phyloP scores from a whole-genome alignment of 345 rosid species.

The Citrus sp. region DNA sequence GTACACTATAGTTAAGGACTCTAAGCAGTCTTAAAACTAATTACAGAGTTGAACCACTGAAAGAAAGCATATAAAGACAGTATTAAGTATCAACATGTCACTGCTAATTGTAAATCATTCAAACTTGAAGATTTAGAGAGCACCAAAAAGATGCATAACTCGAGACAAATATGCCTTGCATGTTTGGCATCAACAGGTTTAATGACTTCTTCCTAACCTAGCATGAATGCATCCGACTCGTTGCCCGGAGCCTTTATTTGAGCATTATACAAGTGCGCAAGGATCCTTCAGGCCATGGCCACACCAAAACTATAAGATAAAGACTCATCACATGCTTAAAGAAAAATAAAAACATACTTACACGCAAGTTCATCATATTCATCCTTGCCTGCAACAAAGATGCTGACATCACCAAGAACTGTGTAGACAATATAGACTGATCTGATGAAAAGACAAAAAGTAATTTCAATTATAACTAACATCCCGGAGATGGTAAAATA shows the following conservation, averaged over 20 bases:
- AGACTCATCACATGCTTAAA: background rate
- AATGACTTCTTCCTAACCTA: background rate
- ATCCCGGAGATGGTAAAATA: background rate
- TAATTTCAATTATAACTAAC: background rate
- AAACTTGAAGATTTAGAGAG: background rate
- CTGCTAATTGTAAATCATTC: background rate
- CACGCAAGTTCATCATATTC: constrained; percentile 98
- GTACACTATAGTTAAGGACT: background rate
- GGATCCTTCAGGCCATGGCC: too few species aligned
- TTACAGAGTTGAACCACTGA: constrained; percentile 1
- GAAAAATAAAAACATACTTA: constrained; percentile 35
- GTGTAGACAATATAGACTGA: constrained; percentile 93
- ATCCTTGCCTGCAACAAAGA: constrained; percentile 91
- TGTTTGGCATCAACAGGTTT: constrained; percentile 1
- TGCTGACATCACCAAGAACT: constrained; percentile 89
- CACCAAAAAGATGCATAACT: constrained; percentile 3
- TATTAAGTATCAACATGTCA: background rate
- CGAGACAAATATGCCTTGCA: background rate
- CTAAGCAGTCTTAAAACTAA: background rate
- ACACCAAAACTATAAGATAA: too few species aligned
- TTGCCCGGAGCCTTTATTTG: too few species aligned
- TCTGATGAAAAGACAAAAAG: constrained; percentile 36
- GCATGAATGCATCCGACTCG: background rate
- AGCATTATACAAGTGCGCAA: too few species aligned
- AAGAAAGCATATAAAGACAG: background rate